Percentiles rank a stretch among this genome's conserved stretches.
phyloP scores from a whole-genome alignment of 2,329 filamentous ascomycete genomes.

The Penicillium polonicum region DNA sequence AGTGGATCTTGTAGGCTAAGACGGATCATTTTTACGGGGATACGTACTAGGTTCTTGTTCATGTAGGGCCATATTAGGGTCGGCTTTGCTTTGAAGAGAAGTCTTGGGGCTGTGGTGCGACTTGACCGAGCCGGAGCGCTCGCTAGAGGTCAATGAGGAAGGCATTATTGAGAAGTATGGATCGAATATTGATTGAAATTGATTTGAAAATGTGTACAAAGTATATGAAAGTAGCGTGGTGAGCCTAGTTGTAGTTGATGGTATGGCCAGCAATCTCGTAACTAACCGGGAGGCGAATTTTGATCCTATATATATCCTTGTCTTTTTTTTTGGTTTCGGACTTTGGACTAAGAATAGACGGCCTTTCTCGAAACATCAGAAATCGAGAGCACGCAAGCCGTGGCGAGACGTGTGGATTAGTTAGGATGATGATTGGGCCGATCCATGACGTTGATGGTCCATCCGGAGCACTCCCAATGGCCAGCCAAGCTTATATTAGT shows the following conservation, averaged over 20 bases:
- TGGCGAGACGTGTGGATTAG: conserved; percentile 16
- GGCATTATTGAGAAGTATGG: conserved; percentile 13
- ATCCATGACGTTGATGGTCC: conserved; percentile 21
- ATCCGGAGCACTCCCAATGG: conserved; percentile 11
- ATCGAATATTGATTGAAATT: neutral
- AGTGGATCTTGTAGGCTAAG: conserved; percentile 1
- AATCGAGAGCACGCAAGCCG: conserved; percentile 19
- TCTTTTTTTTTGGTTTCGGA: neutral
- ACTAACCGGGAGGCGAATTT: neutral
- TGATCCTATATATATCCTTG: neutral
- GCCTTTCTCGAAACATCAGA: conserved; percentile 1
- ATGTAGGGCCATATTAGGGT: conserved; percentile 78
- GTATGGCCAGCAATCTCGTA: neutral
- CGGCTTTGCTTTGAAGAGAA: conserved; percentile 70
- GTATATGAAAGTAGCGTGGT: neutral
- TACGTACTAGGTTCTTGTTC: conserved; percentile 80
- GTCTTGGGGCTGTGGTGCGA: conserved; percentile 25
- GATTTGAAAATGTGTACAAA: neutral
- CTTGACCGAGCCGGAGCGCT: conserved; percentile 25
- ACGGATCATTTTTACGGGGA: neutral
- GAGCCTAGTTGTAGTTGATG: neutral
- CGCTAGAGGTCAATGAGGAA: conserved; percentile 23
- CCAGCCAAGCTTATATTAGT: conserved; percentile 4
- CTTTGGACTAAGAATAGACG: conserved; percentile 21
- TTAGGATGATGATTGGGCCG: conserved; percentile 16